These are phyloP conservation scores for Myxozyma udenii DNA, from an alignment of 805 yeast species.

Conservation along the genomic window DNA sequence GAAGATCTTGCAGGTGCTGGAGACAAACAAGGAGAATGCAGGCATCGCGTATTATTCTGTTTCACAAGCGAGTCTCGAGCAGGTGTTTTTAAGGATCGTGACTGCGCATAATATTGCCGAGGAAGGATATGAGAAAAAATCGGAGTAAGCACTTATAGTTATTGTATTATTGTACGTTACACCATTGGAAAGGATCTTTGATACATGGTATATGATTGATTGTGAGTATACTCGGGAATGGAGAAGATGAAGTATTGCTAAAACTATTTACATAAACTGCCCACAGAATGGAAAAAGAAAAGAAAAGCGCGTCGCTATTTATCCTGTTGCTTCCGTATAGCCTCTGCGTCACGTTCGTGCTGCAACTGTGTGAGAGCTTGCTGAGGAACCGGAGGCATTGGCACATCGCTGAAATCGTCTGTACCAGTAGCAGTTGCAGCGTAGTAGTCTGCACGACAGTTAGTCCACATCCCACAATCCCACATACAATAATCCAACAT, in stretches of 20 bases:
- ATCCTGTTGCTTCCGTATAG: no score
- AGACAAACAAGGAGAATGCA: slow-evolving; percentile 6
- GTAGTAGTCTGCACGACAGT: slow-evolving; percentile 34
- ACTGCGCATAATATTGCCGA: slow-evolving; percentile 33
- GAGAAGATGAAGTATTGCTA: no score
- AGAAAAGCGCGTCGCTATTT: no score
- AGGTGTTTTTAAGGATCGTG: slow-evolving; percentile 37
- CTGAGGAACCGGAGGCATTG: slow-evolving; percentile 87
- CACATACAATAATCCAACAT: neutral
- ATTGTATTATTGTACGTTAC: no score
- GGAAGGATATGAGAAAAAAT: slow-evolving; percentile 30
- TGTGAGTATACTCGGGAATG: no score
- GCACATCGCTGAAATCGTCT: slow-evolving; percentile 88
- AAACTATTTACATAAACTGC: no score
- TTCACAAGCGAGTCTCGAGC: slow-evolving; percentile 36
- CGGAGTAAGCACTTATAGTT: no score
- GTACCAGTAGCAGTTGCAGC: slow-evolving; percentile 56
- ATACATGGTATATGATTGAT: no score
- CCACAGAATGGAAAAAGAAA: no score
- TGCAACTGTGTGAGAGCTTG: slow-evolving; percentile 71
- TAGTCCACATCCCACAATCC: neutral
- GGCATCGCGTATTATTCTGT: slow-evolving; percentile 36
- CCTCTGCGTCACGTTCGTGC: slow-evolving; percentile 9
- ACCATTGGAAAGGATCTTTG: no score
- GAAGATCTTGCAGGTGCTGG: slow-evolving; percentile 20